Base-by-base conservation (phyloP, 495 filamentous ascomycete genomes). In the Neurospora intermedia region DNA sequence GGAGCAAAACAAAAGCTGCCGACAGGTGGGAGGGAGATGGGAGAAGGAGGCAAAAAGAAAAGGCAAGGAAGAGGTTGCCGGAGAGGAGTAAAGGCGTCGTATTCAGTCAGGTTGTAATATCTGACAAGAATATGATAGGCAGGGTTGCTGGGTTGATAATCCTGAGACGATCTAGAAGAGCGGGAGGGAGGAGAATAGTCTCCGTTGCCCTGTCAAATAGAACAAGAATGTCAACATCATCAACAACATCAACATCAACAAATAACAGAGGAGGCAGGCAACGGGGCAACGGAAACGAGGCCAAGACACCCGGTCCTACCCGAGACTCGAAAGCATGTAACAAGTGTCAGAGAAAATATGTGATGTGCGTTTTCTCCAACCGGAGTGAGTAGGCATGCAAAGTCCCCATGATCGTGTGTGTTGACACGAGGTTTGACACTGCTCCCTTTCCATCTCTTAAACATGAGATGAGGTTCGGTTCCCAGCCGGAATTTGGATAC, bases 1-100 rank as follows among this genome's bases (percentile, higher is more conserved):
- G 73, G 38, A 75, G 70, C 73, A 74, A 69, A 69, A 72, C 35
- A 66, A 59, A 35, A 38, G 35, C 35, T 45, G 70, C n/a, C 43
- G 70, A 35, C n/a, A 16, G n/a, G 43, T 20, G 45, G 10, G 16
- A 35, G 45, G 10, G 16, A 35, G 48, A 45, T 38, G 27, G 38
- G 42, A 46, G 18, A 40, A 45, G 27, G 43, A 62, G 69, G 18
- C 46, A 35, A 48, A 43, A 48, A n/a, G 27, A 54, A 71, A 40
- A n/a, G 43, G 35, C 4, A 71, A 40, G 11, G 43, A 46, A 72
- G 43, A 38, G 43, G 40, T 16, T n/a, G 45, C 46, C 48, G 20
- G 6, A 23, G 46, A 27, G 46, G 20, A 54, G 13, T 31, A 11
- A 59, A 38, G 11, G 48, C 11, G 48, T 59, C 4, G 54, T 62